These are phyloP conservation scores for Lepiota venenata DNA, from an alignment of 768 basidiomycete species.

Conservation along the genomic window DNA sequence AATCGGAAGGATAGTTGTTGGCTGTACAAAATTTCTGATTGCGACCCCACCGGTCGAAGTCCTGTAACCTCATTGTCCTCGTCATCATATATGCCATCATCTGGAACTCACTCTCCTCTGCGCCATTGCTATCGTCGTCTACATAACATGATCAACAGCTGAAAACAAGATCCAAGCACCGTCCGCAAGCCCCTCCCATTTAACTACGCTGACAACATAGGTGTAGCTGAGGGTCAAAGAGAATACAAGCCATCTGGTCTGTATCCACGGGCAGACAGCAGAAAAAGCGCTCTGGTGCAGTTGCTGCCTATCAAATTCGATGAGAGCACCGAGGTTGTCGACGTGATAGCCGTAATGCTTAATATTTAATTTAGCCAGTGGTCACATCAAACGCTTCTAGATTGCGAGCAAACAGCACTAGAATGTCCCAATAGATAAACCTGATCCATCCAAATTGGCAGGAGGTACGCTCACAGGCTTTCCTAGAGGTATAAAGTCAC, in stretches of 20 bases:
- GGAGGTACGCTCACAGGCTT: too few species aligned
- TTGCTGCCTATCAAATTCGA: constrained; percentile 21
- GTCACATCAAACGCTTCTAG: too few species aligned
- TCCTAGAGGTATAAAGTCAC: too few species aligned
- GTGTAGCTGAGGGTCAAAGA: neutral
- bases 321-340: constrained; percentile 34
- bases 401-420: too few species aligned
- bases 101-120: too few species aligned
- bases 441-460: too few species aligned
- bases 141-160: constrained; percentile 8
- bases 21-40: constrained; percentile 7
- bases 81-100: too few species aligned
- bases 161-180: constrained; percentile 7
- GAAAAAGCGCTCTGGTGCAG: constrained; percentile 4
- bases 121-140: constrained; percentile 9
- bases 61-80: constrained; percentile 3
- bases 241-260: constrained; percentile 1
- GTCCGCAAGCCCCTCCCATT: constrained; percentile 10
- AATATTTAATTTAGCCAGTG: too few species aligned
- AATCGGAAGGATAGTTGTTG: neutral
- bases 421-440: too few species aligned
- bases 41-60: constrained; percentile 5
- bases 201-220: constrained; percentile 11
- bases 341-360: constrained; percentile 25
- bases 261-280: too few species aligned